Conservation (phyloP, 768 basidiomycete species). For the Leccinum barrowsii region DNA sequence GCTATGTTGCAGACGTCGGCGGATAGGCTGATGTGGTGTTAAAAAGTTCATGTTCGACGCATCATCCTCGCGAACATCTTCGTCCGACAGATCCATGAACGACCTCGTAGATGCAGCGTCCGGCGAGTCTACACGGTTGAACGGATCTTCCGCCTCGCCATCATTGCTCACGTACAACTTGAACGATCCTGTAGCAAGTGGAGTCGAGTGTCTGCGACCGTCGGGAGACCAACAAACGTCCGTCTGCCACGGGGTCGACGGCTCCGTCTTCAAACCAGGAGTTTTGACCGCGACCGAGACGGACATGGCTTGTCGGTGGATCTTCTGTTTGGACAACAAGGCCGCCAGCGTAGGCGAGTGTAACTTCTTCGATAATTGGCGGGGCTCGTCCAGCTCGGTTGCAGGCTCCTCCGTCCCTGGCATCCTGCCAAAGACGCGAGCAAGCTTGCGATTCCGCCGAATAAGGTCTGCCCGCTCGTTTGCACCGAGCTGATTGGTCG, state of each 20-base stretch:
- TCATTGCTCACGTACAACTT: constrained; percentile 22
- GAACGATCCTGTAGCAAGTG: constrained; percentile 47
- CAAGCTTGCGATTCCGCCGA: constrained; percentile 70
- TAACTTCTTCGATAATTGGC: constrained; percentile 16
- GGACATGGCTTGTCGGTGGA: constrained; percentile 32
- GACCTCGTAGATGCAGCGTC: constrained; percentile 37
- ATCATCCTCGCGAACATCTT: constrained; percentile 39
- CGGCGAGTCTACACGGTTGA: constrained; percentile 11
- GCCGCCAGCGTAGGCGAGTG: constrained; percentile 25
- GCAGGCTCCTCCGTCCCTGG: constrained; percentile 43
- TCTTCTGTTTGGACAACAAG: constrained; percentile 29
- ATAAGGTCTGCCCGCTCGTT: constrained; percentile 70
- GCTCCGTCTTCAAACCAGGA: constrained; percentile 20
- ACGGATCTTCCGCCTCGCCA: background rate
- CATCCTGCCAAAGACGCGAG: constrained; percentile 74
- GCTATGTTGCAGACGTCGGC: constrained; percentile 28
- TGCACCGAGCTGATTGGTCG: constrained; percentile 62
- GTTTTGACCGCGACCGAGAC: constrained; percentile 25
- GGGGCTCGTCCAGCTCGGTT: constrained; percentile 26
- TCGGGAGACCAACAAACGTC: constrained; percentile 28
- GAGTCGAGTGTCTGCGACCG: constrained; percentile 53
- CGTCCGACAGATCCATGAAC: constrained; percentile 67
- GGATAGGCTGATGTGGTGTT: constrained; percentile 24
- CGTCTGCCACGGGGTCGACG: constrained; percentile 34
- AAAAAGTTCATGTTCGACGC: constrained; percentile 28